These are phyloP conservation scores for Hymenoscyphus infarciens DNA, from an alignment of 2,329 filamentous ascomycete species.

Conservation along the genomic window DNA sequence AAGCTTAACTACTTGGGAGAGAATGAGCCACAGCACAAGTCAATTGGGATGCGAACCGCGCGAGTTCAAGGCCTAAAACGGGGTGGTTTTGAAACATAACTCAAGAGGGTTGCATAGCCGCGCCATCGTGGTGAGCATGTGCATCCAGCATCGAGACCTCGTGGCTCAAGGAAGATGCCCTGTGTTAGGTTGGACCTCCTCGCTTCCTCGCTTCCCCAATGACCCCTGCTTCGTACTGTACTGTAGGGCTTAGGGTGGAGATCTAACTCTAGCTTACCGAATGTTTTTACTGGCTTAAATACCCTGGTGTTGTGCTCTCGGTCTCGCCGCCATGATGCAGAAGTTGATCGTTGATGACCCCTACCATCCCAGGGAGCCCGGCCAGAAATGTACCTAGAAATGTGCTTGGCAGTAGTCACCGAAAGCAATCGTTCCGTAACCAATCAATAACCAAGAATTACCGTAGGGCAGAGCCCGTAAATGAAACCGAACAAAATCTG, in stretches of 20 bases:
- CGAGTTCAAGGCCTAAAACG: neutral
- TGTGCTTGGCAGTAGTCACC: slow-evolving; percentile 16
- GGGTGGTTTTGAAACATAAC: neutral
- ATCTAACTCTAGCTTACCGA: slow-evolving; percentile 10
- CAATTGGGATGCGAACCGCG: neutral
- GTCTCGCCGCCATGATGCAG: slow-evolving; percentile 15
- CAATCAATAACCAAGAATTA: slow-evolving; percentile 3
- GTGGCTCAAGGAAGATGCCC: slow-evolving; percentile 8
- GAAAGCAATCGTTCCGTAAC: slow-evolving; percentile 12
- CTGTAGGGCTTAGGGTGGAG: slow-evolving; percentile 20
- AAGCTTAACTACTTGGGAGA: slow-evolving; percentile 5
- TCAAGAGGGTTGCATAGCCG: slow-evolving; percentile 13
- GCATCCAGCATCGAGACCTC: slow-evolving; percentile 5
- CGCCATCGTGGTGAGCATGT: slow-evolving; percentile 2
- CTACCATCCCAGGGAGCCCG: neutral
- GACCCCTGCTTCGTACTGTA: neutral
- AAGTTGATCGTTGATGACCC: slow-evolving; percentile 12
- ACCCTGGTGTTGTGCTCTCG: slow-evolving; percentile 7
- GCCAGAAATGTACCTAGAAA: neutral
- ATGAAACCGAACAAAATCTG: neutral
- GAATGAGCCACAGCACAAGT: slow-evolving; percentile 1
- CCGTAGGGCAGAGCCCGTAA: slow-evolving; percentile 17
- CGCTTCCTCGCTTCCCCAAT: neutral
- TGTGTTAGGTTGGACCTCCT: neutral
- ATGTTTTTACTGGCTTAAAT: neutral